Base-by-base conservation (phyloP, 2,329 filamentous ascomycete species). In the Venturia asperata region DNA sequence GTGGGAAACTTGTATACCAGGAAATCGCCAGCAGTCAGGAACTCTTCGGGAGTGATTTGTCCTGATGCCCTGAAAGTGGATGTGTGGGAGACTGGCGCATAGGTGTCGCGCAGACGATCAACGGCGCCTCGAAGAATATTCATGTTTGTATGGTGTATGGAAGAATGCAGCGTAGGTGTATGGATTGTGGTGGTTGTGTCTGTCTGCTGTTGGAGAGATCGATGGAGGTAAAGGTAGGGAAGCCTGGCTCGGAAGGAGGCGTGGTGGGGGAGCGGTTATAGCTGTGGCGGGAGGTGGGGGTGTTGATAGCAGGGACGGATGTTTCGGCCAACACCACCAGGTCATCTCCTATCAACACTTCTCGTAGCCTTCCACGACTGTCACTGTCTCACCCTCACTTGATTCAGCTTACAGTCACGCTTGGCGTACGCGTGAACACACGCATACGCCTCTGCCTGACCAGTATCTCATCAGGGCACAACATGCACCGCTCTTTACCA, bases 1-100 rank as follows among this genome's bases (percentile, higher is more conserved):
- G 93, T 96, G 10, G 93, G 94, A 79, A 99, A 99, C 81, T 97
- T 97, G 86, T 95, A 96, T 73, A 96, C 92, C 45, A 99, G 87
- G 76, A 97, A 99, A 80, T 99, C 94, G 71, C 94, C 94, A 3
- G 94, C 94, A 4, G 90, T 88, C 62, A 97, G 83, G 77, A 99
- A 99, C 82, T 99, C 94, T 74, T 97, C 93, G 21, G 93, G 93
- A 0, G 93, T 97, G 78, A 99, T 94, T 80, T 97, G 90, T 69
- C 94, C 94, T 5, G 92, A 96, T 72, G 86, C 84, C 71, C 93
- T 90, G 79, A 99, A 99, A 69, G 91, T 97, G 3, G 93, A 97
- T 63, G 87, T 95, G 76, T 96, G 88, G 67, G 86, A 87, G 72
- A 96, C 88, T 49, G 92, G 92, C 15, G 93, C 64, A 10, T 55